Evolutionary conservation across 352 stramenopile genomes (phyloP).

Genomic region (Phytophthora palmivora): DNA sequence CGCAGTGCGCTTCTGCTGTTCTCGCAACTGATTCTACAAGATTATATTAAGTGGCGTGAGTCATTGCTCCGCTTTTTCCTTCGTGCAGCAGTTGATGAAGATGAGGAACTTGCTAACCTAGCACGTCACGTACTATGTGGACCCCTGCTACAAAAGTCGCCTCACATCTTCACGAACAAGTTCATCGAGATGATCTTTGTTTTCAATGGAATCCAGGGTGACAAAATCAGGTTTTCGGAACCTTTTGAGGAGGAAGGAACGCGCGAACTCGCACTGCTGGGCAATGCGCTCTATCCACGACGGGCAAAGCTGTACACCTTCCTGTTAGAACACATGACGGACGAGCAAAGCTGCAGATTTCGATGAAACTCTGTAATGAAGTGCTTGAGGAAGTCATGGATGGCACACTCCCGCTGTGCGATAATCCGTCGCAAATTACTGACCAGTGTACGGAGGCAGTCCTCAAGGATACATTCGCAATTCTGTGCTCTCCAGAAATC

Average conservation of each 20-base stretch:
- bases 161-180: constrained; percentile 95
- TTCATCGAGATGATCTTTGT: constrained; percentile 98
- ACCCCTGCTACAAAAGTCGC: constrained; percentile 91
- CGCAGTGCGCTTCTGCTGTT: constrained; percentile 96
- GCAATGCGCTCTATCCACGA: constrained; percentile 62
- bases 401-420: constrained; percentile 71
- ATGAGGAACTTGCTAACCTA: constrained; percentile 93
- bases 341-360: constrained; percentile 97
- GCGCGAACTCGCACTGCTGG: constrained; percentile 65
- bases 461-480: constrained; percentile 88
- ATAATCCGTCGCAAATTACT: constrained; percentile 79
- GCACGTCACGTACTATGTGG: constrained; percentile 93
- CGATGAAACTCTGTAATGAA: constrained; percentile 94
- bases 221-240: constrained; percentile 68
- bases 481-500: constrained; percentile 88
- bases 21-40: constrained; percentile 96
- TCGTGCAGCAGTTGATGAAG: constrained; percentile 94
- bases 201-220: constrained; percentile 88
- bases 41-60: constrained; percentile 99
- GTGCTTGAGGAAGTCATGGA: constrained; percentile 93
- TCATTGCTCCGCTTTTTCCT: constrained; percentile 96
- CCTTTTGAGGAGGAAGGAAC: constrained; percentile 73
- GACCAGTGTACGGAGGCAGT: constrained; percentile 90
- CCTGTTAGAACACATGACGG: constrained; percentile 94
- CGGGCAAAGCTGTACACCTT: constrained; percentile 94